Evolutionary conservation across 2,329 filamentous ascomycete genomes (phyloP).

Genomic region (Mycosphaerella arachidis): DNA sequence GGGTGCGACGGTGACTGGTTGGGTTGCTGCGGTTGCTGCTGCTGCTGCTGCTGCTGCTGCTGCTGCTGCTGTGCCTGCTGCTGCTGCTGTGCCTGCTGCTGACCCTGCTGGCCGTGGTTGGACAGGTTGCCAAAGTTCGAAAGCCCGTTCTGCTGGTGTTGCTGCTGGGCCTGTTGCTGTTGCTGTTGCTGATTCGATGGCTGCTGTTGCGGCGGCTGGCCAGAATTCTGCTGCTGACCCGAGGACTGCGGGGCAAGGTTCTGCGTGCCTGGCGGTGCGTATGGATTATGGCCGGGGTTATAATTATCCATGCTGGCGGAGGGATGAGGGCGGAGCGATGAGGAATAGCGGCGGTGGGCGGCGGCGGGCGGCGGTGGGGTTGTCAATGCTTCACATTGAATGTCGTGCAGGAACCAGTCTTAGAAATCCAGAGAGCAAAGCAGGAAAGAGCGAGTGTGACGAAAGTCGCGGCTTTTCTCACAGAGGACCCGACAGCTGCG

Average conservation of each 20-base stretch:
- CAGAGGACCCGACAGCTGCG: background rate
- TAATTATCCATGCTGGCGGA: slow-evolving; percentile 21
- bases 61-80: slow-evolving; percentile 3
- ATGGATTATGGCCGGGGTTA: slow-evolving; percentile 27
- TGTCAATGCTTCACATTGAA: background rate
- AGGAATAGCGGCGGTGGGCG: slow-evolving; percentile 2
- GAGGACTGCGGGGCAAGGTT: slow-evolving; percentile 12
- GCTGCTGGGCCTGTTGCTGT: slow-evolving; percentile 21
- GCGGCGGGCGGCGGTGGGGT: slow-evolving; percentile 7
- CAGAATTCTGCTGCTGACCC: slow-evolving; percentile 14
- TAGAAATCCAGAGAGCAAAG: slow-evolving; percentile 2
- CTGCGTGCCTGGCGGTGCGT: slow-evolving; percentile 11
- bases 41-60: slow-evolving; percentile 17
- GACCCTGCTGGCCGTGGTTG: background rate
- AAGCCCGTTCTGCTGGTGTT: slow-evolving; percentile 12
- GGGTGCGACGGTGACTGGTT: slow-evolving; percentile 24
- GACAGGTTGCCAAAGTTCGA: no score
- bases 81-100: slow-evolving; percentile 7
- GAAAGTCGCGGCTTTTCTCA: background rate
- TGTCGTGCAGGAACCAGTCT: slow-evolving; percentile 6
- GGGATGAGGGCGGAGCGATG: background rate
- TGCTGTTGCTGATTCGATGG: slow-evolving; percentile 14
- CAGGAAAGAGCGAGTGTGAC: slow-evolving; percentile 2
- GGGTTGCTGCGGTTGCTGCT: slow-evolving; percentile 18
- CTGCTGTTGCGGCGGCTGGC: slow-evolving; percentile 3